These are phyloP conservation scores for Phytophthora europaea DNA, from an alignment of 352 stramenopile species.

Conservation along the genomic window DNA sequence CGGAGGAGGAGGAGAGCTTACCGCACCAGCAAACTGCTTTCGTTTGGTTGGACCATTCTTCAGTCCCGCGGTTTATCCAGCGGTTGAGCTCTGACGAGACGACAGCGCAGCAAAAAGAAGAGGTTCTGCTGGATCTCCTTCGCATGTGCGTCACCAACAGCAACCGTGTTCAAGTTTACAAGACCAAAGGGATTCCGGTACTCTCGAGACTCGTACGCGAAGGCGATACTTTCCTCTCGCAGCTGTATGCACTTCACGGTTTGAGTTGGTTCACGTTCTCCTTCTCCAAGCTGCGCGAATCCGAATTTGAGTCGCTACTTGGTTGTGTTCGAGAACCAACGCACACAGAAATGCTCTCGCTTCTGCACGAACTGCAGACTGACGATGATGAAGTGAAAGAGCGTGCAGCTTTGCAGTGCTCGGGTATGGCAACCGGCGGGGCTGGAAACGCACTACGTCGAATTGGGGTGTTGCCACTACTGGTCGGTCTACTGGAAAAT, in stretches of 20 bases:
- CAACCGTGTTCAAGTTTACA: constrained; percentile 13
- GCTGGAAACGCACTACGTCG: constrained; percentile 13
- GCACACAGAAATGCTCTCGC: constrained; percentile 11
- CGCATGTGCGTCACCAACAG: constrained; percentile 7
- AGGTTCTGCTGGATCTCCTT: constrained; percentile 10
- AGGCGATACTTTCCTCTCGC: constrained; percentile 1
- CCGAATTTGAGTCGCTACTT: background rate
- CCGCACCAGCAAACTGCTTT: no score
- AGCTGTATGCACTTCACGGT: constrained; percentile 31
- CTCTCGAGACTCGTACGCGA: constrained; percentile 5
- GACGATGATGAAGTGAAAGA: constrained; percentile 15
- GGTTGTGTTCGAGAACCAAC: constrained; percentile 12
- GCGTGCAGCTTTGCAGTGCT: constrained; percentile 8
- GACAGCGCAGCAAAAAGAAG: constrained; percentile 3
- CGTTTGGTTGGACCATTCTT: no score
- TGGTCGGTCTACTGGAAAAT: constrained; percentile 7
- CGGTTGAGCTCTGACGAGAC: background rate
- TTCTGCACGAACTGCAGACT: constrained; percentile 18
- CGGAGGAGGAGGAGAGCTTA: background rate
- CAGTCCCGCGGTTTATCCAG: background rate
- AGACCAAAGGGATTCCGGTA: constrained; percentile 10
- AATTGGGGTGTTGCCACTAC: constrained; percentile 14
- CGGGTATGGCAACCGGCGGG: constrained; percentile 18
- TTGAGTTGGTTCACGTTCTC: constrained; percentile 37
- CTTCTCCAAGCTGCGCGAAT: constrained; percentile 3